Conservation (phyloP, 768 basidiomycete genomes). For the Thelephora ganbajun region DNA sequence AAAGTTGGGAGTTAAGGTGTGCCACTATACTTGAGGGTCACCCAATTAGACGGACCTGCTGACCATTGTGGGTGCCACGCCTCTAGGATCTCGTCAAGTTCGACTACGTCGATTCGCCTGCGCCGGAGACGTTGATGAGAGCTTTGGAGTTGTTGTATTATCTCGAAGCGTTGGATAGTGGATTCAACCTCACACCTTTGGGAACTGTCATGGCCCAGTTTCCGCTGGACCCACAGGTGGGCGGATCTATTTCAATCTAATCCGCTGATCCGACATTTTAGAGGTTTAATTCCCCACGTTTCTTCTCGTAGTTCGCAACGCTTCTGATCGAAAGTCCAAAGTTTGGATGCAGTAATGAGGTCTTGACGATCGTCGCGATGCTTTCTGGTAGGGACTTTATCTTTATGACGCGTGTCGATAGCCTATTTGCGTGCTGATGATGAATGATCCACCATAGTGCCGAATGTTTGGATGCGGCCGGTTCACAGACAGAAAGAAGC, state of each 20-base stretch:
- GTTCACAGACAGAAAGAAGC: slow-evolving; percentile 81
- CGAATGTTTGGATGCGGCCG: slow-evolving; percentile 91
- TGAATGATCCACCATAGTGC: slow-evolving; percentile 37
- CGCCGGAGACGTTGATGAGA: slow-evolving; percentile 77
- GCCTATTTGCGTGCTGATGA: background rate
- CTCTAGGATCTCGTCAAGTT: slow-evolving; percentile 15
- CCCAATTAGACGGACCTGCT: background rate
- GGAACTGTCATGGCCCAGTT: slow-evolving; percentile 95
- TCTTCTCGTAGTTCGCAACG: slow-evolving; percentile 55
- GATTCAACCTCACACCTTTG: slow-evolving; percentile 77
- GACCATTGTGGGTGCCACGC: background rate
- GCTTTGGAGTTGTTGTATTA: slow-evolving; percentile 90
- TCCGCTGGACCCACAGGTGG: slow-evolving; percentile 92
- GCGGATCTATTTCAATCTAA: slow-evolving; percentile 5
- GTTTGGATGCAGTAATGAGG: slow-evolving; percentile 92
- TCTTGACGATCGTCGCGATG: slow-evolving; percentile 92
- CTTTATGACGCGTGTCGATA: background rate
- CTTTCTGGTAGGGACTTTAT: slow-evolving; percentile 51
- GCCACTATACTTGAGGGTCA: background rate
- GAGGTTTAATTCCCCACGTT: background rate
- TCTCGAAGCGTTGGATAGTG: slow-evolving; percentile 85
- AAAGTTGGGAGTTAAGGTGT: slow-evolving; percentile 85
- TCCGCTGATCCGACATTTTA: too few species aligned
- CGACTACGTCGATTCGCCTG: slow-evolving; percentile 17
- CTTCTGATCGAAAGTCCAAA: slow-evolving; percentile 91